A percentile compares a stretch with the other conserved stretches of the same genome.
Conservation (phyloP, 768 basidiomycete species). For the Plicaturopsis crispa region DNA sequence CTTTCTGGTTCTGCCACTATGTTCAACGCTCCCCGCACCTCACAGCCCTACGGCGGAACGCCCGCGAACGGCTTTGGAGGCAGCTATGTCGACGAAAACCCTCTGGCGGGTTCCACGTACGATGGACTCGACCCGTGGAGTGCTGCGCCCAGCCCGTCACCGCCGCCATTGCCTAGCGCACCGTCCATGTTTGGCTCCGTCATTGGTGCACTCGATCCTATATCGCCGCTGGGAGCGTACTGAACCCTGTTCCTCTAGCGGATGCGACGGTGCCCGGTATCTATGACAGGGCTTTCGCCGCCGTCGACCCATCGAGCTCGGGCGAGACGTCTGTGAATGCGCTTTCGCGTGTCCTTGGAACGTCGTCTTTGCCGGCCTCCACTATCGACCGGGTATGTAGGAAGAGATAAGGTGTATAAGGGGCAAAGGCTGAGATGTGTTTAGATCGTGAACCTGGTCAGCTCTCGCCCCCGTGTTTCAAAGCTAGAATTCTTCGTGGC, state of each 20-base stretch:
- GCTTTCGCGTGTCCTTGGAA: slow-evolving; percentile 70
- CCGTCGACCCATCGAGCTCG: slow-evolving; percentile 60
- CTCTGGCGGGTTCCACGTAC: slow-evolving; percentile 46
- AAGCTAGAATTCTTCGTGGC: slow-evolving; percentile 91
- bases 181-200: slow-evolving; percentile 57
- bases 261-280: slow-evolving; percentile 75
- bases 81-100: slow-evolving; percentile 74
- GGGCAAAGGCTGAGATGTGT: no score
- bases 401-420: no score
- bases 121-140: slow-evolving; percentile 75
- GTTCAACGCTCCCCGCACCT: slow-evolving; percentile 81
- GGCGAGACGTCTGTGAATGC: slow-evolving; percentile 82
- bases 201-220: slow-evolving; percentile 42
- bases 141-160: slow-evolving; percentile 62
- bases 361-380: slow-evolving; percentile 72
- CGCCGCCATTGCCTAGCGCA: slow-evolving; percentile 49
- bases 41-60: slow-evolving; percentile 55
- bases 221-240: not conserved
- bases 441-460: slow-evolving; percentile 87
- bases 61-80: slow-evolving; percentile 55
- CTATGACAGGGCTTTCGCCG: slow-evolving; percentile 67
- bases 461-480: slow-evolving; percentile 71
- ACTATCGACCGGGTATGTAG: slow-evolving; percentile 83
- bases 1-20: no score
- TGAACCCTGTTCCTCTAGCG: slow-evolving; percentile 30